Conservation (phyloP, 768 basidiomycete genomes). For the Sarcodon sp. region DNA sequence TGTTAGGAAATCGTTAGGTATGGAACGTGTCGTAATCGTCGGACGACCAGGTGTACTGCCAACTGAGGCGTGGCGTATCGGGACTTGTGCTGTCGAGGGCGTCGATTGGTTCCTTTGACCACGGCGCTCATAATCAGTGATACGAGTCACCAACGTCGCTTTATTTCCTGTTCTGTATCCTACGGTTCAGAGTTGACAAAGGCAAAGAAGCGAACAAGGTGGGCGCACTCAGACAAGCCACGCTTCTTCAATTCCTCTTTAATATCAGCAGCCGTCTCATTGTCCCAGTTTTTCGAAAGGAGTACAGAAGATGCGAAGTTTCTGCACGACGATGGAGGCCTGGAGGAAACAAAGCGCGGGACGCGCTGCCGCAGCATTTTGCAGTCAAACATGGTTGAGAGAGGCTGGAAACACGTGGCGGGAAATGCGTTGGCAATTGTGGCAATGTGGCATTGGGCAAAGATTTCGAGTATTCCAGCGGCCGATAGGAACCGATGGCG, state of each 20-base stretch:
- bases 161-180: constrained; percentile 43
- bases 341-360: constrained; percentile 14
- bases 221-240: constrained; percentile 38
- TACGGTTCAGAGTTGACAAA: constrained; percentile 4
- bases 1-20: constrained; percentile 24
- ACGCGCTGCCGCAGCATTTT: constrained; percentile 13
- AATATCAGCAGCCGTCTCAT: constrained; percentile 33
- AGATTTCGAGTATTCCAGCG: no score
- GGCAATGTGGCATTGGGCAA: no score
- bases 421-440: no score
- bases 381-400: background rate
- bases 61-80: constrained; percentile 9
- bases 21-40: constrained; percentile 10
- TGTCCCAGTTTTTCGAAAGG: constrained; percentile 44
- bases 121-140: constrained; percentile 35
- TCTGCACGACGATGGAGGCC: constrained; percentile 13
- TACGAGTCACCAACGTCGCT: constrained; percentile 36
- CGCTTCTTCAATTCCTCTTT: constrained; percentile 40
- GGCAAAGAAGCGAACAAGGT: constrained; percentile 2
- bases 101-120: constrained; percentile 5
- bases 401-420: background rate
- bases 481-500: no score
- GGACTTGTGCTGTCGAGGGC: constrained; percentile 10
- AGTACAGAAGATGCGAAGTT: constrained; percentile 41
- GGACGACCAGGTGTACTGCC: constrained; percentile 2